Base-by-base conservation (phyloP, 2,329 filamentous ascomycete species). In the Beauveria varroae region DNA sequence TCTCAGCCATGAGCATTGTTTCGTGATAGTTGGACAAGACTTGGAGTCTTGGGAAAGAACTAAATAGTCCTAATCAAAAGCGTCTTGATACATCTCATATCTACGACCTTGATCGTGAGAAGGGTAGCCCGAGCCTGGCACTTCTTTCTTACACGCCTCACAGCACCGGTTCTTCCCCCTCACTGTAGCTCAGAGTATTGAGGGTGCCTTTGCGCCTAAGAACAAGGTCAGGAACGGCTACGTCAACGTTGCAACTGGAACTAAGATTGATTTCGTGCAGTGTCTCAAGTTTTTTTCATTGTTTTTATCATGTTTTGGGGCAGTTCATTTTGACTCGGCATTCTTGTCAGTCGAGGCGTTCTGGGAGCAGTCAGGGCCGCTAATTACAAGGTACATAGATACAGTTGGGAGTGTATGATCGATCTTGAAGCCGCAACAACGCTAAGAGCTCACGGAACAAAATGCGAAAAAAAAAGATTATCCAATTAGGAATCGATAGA, bases 251-350 rank as follows among this genome's bases (percentile, higher is more conserved):
- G 20, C 73, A 22, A 64, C 52, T 28, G 62, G 46, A 9, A 61
- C 2, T 7, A n/a, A 37, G 34, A 43, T 64, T 64, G 22, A 5
- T 34, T 67, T 66, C 16, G 16, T 14, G 3, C 14, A 18, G 2
- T 40, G 2, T 18, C 18, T 18, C 26, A 28, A 5, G 3, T 14
- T 18, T 7, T 7, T 76, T 73, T 72, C 26, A 66, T 8, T 68
- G 70, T 44, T 22, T 75, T 24, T 64, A 70, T 30, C 49, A 51
- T 18, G 67, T 73, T 24, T 57, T 77, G 46, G 68, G 67, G 53
- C 66, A 67, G 30, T 78, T 76, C 52, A 72, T 74, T 41, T 78
- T 10, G 71, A 75, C 1, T 68, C 66, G 4, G 74, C 73, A 34
- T 77, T 76, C 55, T 14, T 59, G 4, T 68, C 70, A 1, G 69